A percentile compares a stretch with the other conserved stretches of the same genome.
These are phyloP conservation scores for Hygrocybe punicea DNA, from an alignment of 768 basidiomycete genomes.

Conservation along the genomic window DNA sequence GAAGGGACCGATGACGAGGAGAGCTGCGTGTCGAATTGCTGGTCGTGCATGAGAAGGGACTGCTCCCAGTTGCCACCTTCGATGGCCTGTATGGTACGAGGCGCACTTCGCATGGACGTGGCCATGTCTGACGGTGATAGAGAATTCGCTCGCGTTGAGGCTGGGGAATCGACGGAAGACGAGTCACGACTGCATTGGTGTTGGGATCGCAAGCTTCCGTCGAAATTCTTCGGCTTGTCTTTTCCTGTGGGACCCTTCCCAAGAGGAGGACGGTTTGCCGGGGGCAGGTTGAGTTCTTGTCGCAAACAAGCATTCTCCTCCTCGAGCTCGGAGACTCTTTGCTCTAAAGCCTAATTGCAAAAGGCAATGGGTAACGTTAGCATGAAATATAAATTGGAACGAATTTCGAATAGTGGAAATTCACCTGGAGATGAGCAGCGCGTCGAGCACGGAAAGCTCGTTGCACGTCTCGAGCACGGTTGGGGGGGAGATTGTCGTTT, in stretches of 20 bases:
- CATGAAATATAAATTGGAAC: conserved; percentile 30
- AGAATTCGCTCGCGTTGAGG: conserved; percentile 58
- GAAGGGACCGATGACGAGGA: conserved; percentile 37
- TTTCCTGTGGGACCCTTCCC: conserved; percentile 87
- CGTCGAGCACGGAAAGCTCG: conserved; percentile 85
- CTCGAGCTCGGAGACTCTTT: conserved; percentile 78
- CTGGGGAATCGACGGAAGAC: conserved; percentile 43
- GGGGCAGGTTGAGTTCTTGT: conserved; percentile 67
- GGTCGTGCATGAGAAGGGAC: conserved; percentile 50
- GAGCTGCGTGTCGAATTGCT: conserved; percentile 37
- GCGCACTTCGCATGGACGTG: conserved; percentile 41
- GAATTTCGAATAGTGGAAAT: conserved; percentile 28
- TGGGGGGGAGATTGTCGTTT: conserved; percentile 75
- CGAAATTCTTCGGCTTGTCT: conserved; percentile 65
- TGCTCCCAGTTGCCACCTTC: conserved; percentile 56
- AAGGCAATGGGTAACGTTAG: background rate
- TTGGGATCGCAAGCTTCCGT: conserved; percentile 28
- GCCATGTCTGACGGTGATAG: conserved; percentile 58
- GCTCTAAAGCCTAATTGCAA: conserved; percentile 64
- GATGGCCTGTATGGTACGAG: conserved; percentile 46
- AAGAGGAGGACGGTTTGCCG: conserved; percentile 65
- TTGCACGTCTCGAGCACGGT: conserved; percentile 84
- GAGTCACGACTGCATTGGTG: conserved; percentile 42
- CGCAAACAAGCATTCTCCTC: conserved; percentile 77
- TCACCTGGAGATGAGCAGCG: conserved; percentile 80